A percentile compares a stretch with the other conserved stretches of the same genome.
Conservation (phyloP, 2,329 filamentous ascomycete genomes). For the Epichloe aotearoae region DNA sequence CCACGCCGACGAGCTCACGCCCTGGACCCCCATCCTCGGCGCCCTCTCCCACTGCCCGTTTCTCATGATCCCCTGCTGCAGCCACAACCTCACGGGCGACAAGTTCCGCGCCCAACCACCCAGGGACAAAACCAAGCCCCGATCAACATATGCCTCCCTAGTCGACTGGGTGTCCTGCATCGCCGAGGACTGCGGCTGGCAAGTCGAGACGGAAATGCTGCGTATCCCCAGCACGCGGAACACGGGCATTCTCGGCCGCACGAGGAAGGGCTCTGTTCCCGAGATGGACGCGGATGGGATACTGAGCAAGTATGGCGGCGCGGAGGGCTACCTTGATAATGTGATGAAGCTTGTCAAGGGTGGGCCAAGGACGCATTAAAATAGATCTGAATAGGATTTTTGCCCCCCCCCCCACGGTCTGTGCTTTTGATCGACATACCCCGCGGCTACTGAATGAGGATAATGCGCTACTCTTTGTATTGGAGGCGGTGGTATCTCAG, state of each 20-base stretch:
- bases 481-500: too few relatives aligned
- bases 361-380: slow-evolving; percentile 25
- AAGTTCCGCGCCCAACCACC: slow-evolving; percentile 54
- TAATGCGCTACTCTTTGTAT: too few relatives aligned
- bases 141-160: slow-evolving; percentile 71
- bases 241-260: slow-evolving; percentile 57
- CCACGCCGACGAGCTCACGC: slow-evolving; percentile 89
- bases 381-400: background rate
- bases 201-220: slow-evolving; percentile 70
- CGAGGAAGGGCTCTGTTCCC: background rate
- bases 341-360: slow-evolving; percentile 47
- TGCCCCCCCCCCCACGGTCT: too few relatives aligned
- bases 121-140: slow-evolving; percentile 32
- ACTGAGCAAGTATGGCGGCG: slow-evolving; percentile 39
- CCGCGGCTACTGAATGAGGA: too few relatives aligned
- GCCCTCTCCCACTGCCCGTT: slow-evolving; percentile 65
- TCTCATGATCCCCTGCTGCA: slow-evolving; percentile 91
- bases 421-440: too few relatives aligned
- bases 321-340: slow-evolving; percentile 43
- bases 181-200: slow-evolving; percentile 58
- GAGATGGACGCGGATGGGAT: slow-evolving; percentile 27
- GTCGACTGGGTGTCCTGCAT: slow-evolving; percentile 65
- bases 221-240: slow-evolving; percentile 90
- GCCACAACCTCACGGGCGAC: slow-evolving; percentile 68
- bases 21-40: slow-evolving; percentile 87